A percentile compares a stretch with the other conserved stretches of the same genome.
phyloP scores from a whole-genome alignment of 1,139 yeast species.

The Lodderomyces elongisporus region DNA sequence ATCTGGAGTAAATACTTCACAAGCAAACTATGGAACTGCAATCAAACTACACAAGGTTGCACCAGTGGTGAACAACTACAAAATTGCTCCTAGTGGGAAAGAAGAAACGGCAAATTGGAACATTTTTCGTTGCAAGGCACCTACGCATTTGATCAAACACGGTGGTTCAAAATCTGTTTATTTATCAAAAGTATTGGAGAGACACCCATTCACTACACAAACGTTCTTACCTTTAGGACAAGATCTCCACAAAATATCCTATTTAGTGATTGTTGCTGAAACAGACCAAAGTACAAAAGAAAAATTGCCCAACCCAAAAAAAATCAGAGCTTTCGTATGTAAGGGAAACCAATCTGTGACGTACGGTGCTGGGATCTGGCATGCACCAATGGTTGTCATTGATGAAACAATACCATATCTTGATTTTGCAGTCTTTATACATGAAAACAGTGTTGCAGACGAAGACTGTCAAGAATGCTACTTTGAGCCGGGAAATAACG shows the following conservation, averaged over 20 bases:
- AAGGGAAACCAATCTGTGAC: conserved; percentile 86
- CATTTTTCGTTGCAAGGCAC: conserved; percentile 77
- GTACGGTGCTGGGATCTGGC: conserved; percentile 69
- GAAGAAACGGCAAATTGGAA: conserved; percentile 67
- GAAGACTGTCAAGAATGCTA: conserved; percentile 83
- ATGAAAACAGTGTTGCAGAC: conserved; percentile 72
- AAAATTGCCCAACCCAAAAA: conserved; percentile 55
- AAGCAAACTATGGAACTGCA: conserved; percentile 95
- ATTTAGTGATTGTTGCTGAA: conserved; percentile 76
- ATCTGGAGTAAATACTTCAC: conserved; percentile 25
- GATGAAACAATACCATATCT: conserved; percentile 46
- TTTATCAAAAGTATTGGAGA: conserved; percentile 67
- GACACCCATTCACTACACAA: conserved; percentile 90
- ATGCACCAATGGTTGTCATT: conserved; percentile 89
- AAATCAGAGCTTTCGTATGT: conserved; percentile 65
- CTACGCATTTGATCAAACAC: conserved; percentile 47
- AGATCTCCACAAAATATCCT: conserved; percentile 44
- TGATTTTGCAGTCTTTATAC: conserved; percentile 82
- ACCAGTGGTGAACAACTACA: conserved; percentile 53
- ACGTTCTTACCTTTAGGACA: conserved; percentile 88
- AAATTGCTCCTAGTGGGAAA: conserved; percentile 40
- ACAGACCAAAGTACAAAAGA: conserved; percentile 34
- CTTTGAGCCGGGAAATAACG: conserved; percentile 53
- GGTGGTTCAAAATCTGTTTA: conserved; percentile 31
- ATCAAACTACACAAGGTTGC: conserved; percentile 69